Evolutionary conservation across 176 grass and related monocot species (phyloP), one percentile per base, ranked within the genome.

Genomic region (Oryza longistaminata): DNA sequence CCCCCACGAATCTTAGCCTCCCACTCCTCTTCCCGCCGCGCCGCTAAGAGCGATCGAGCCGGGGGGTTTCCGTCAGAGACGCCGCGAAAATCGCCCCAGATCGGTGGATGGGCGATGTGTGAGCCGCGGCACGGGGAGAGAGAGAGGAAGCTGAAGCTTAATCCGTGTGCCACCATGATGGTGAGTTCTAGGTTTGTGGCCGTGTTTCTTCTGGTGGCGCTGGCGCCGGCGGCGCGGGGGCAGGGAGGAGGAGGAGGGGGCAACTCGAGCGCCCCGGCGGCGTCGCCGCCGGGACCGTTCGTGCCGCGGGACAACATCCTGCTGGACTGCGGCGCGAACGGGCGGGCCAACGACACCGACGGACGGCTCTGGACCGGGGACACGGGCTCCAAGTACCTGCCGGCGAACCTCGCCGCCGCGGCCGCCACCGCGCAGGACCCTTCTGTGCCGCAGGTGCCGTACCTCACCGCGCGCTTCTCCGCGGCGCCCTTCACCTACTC

Each of bases 401-500:
- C 87, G 11, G 25, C 85, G 9, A 85, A 86, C 40, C 86, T 85
- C 70, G 81, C 50, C 42, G 24, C 81, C 1, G 79, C 65, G 19
- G 60, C 35, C 6, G 83, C 92, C 0, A 53, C 50, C 1, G 50
- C 70, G 21, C 95, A 91, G 86, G 85, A 88, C 39, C 87, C 92
- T 21, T 91, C 88, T 1, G 92, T 93, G 9, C 87, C 90, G 16
- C 88, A 89, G 79, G 84, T 91, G 29, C 95, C 91, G 2, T 97
- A 95, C 85, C 86, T 91, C 75, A 95, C 95, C 0, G 92, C 92
- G 61, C 88, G 95, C 21, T 50, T 94, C 50, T 97, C 92, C 35
- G 48, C 88, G 0, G 74, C 90, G 26, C 46, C 90, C 72, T 97
- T 88, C 89, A 97, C 88, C 68, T 97, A 97, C 88, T 88, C 95